Evolutionary conservation across 371 early-diverging fungal species (phyloP).

Genomic region (Actinomortierella wolfii): DNA sequence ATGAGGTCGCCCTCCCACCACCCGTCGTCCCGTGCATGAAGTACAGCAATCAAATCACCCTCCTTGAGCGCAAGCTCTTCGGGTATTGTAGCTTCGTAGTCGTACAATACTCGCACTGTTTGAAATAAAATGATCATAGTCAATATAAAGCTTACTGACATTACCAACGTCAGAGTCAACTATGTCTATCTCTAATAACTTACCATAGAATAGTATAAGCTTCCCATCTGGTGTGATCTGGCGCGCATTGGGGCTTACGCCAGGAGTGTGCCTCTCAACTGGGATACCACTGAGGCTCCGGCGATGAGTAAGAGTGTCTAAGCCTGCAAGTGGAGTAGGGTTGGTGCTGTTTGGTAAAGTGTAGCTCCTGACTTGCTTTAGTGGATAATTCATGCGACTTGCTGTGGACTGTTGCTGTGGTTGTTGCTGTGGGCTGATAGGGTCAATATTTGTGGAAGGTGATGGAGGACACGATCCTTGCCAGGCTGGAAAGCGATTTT

Average conservation of each 20-base stretch:
- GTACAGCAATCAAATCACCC: conserved; percentile 79
- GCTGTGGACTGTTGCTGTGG: conserved; percentile 7
- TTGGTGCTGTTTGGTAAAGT: conserved; percentile 21
- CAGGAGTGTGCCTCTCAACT: too few relatives aligned
- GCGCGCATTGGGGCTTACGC: neutral
- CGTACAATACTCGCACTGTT: conserved; percentile 75
- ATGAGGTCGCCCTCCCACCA: conserved; percentile 79
- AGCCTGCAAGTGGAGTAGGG: neutral
- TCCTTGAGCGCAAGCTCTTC: conserved; percentile 80
- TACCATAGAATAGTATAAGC: conserved; percentile 41
- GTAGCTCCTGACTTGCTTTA: conserved; percentile 14
- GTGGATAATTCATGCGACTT: neutral
- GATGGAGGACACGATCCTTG: conserved; percentile 1
- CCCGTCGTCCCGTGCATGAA: conserved; percentile 62
- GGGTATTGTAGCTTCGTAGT: conserved; percentile 77
- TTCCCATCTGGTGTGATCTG: conserved; percentile 23
- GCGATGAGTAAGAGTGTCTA: conserved; percentile 3
- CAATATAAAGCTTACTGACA: neutral
- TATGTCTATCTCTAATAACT: neutral
- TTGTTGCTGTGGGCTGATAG: conserved; percentile 22
- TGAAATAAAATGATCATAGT: conserved; percentile 13
- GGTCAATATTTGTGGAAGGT: too few relatives aligned
- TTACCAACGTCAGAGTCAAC: conserved; percentile 2
- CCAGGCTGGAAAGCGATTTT: conserved; percentile 42
- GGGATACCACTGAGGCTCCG: conserved; percentile 8